Evolutionary conservation across 2,329 filamentous ascomycete species (phyloP).

Genomic region (Pseudogymnoascus sp.): DNA sequence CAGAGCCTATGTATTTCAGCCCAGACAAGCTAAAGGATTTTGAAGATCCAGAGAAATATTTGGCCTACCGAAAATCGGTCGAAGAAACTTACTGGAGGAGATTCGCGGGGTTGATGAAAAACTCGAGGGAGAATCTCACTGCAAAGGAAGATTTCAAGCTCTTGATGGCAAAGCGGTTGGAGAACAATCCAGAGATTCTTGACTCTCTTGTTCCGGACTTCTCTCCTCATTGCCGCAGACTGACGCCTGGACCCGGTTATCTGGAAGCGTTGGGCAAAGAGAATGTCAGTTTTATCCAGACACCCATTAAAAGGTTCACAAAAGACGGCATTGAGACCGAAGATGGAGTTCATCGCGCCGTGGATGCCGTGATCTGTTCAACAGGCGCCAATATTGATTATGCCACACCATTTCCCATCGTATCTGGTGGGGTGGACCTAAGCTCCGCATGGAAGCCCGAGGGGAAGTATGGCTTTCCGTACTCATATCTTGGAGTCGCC

Average conservation of each 20-base stretch:
- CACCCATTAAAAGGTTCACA: conserved; percentile 50
- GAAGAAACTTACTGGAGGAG: conserved; percentile 56
- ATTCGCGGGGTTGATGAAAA: conserved; percentile 47
- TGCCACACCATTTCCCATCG: conserved; percentile 53
- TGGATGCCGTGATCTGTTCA: conserved; percentile 60
- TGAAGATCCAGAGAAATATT: conserved; percentile 52
- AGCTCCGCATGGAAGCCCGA: conserved; percentile 47
- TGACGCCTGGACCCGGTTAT: conserved; percentile 61
- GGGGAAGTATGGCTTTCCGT: conserved; percentile 52
- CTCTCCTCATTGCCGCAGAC: conserved; percentile 54
- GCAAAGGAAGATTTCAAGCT: conserved; percentile 40
- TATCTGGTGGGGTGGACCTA: conserved; percentile 46
- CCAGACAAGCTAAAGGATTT: conserved; percentile 49
- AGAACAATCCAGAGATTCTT: conserved; percentile 47
- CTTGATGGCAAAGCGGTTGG: conserved; percentile 47
- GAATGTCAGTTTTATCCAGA: conserved; percentile 55
- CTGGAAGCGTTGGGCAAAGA: conserved; percentile 54
- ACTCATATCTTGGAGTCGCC: conserved; percentile 58
- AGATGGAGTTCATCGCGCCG: conserved; percentile 48
- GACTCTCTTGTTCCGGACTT: conserved; percentile 54
- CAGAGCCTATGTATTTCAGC: conserved; percentile 47
- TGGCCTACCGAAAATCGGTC: conserved; percentile 48
- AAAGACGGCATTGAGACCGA: conserved; percentile 50
- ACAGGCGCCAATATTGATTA: conserved; percentile 58
- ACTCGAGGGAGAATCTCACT: conserved; percentile 41